Base-by-base conservation (phyloP, 2,329 filamentous ascomycete genomes). In the Aspergillus sp. region DNA sequence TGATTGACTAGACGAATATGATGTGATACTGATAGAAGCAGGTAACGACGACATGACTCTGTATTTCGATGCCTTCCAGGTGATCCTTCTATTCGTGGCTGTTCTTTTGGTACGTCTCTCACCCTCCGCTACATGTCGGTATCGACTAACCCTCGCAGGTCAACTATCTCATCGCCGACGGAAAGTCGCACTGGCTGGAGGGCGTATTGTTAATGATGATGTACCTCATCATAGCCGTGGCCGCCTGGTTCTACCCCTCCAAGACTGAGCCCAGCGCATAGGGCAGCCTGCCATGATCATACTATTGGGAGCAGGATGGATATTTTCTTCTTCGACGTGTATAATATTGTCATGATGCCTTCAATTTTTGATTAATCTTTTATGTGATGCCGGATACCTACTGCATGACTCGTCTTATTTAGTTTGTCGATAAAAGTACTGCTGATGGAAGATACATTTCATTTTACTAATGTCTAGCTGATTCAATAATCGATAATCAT, bases 51-150 rank as follows among this genome's bases (percentile, higher is more conserved):
- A 81, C 39, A 88, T 90, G 91, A 91, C 88, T 19, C 83, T 96
- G 5, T 89, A 89, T 73, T 95, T 96, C 73, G 91, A 96, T 71
- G 88, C 88, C 0, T 97, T 97, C 81, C 91, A 96, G 78, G 88
- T 96, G 13, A 89, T 82, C 2, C 77, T 85, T 1, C 74, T 88
- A 1, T 88, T 88, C 61, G 82, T 88, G 23, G 75, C 79, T n/a
- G 77, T 82, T 19, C 68, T 82, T 27, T 66, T 82, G 61, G 80
- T 76, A 69, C 54, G 72, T 64, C 15, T 54, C 8, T 11, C 2
- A 21, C 57, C 32, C 32, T 27, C 2, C 32, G 32, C 32, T 36
- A 13, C 32, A 36, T 11, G 5, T 36, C 30, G 10, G 13, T 3
- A 19, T 21, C 11, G 10, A 52, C 57, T 67, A 53, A 70, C 21